Conservation (phyloP, 2,329 filamentous ascomycete genomes). For the Stachybotrys echinatus region DNA sequence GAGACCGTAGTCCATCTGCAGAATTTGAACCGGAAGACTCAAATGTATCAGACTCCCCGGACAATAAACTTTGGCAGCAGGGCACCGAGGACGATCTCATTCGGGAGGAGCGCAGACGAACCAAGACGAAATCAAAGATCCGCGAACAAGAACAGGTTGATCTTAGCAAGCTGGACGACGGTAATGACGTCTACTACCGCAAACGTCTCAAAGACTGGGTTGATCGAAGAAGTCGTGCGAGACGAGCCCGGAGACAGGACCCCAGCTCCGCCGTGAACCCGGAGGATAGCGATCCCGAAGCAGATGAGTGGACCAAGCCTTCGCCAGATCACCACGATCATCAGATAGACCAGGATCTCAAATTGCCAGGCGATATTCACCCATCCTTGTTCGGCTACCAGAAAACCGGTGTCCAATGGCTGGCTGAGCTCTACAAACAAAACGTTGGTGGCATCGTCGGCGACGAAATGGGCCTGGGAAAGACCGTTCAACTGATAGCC, state of each 20-base stretch:
- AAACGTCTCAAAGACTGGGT: slow-evolving; percentile 72
- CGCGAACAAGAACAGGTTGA: slow-evolving; percentile 38
- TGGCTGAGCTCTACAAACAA: slow-evolving; percentile 86
- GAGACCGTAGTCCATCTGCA: slow-evolving; percentile 34
- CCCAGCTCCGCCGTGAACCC: slow-evolving; percentile 23
- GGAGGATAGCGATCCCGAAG: slow-evolving; percentile 37
- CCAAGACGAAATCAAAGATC: slow-evolving; percentile 29
- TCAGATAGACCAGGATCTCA: slow-evolving; percentile 67
- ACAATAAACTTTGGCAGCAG: slow-evolving; percentile 31
- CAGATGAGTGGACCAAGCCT: slow-evolving; percentile 74
- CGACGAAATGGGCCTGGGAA: slow-evolving; percentile 98
- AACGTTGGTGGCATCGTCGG: slow-evolving; percentile 91
- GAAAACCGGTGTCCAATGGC: slow-evolving; percentile 94
- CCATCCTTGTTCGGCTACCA: slow-evolving; percentile 94
- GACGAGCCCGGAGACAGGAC: slow-evolving; percentile 32
- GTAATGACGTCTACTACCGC: slow-evolving; percentile 78
- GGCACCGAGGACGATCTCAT: slow-evolving; percentile 32
- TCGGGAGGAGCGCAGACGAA: slow-evolving; percentile 34
- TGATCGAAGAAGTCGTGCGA: slow-evolving; percentile 37
- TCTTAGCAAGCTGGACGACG: slow-evolving; percentile 70
- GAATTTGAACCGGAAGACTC: slow-evolving; percentile 36
- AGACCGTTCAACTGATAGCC: slow-evolving; percentile 69
- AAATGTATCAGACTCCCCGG: slow-evolving; percentile 25
- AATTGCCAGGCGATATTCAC: slow-evolving; percentile 86
- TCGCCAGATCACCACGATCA: slow-evolving; percentile 79